These are phyloP conservation scores for Mycena metata DNA, from an alignment of 768 basidiomycete species.

Conservation along the genomic window DNA sequence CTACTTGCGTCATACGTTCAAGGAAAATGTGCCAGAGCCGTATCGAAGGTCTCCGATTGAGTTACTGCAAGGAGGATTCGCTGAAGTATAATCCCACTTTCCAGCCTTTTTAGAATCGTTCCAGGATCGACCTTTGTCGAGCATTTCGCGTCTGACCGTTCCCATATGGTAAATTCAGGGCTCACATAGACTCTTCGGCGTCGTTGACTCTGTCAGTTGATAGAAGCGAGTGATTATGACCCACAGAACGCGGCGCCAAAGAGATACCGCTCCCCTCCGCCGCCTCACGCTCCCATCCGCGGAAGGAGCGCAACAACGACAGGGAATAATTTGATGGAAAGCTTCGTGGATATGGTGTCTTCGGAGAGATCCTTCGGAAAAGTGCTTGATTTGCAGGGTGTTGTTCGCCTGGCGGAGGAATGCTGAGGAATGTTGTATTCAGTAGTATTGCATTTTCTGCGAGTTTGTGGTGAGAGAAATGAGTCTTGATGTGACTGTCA, in stretches of 20 bases:
- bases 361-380: slow-evolving; percentile 54
- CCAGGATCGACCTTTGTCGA: slow-evolving; percentile 64
- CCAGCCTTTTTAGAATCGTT: slow-evolving; percentile 75
- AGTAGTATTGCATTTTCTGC: too few relatives aligned
- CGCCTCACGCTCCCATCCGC: slow-evolving; percentile 62
- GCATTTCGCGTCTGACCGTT: slow-evolving; percentile 80
- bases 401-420: neutral
- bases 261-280: slow-evolving; percentile 61
- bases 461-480: too few relatives aligned
- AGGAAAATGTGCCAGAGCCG: slow-evolving; percentile 46
- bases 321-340: slow-evolving; percentile 68
- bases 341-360: slow-evolving; percentile 65
- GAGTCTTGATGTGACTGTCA: too few relatives aligned
- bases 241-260: neutral
- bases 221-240: neutral
- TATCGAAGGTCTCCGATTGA: slow-evolving; percentile 58
- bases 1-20: slow-evolving; percentile 63
- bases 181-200: slow-evolving; percentile 24
- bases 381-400: slow-evolving; percentile 51
- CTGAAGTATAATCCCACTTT: neutral
- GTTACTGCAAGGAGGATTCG: neutral
- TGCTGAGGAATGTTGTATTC: neutral
- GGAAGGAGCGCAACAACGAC: slow-evolving; percentile 59
- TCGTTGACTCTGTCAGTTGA: neutral
- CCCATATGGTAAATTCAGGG: slow-evolving; percentile 73